Base-by-base conservation (phyloP, 2,329 filamentous ascomycete species). In the Dactylonectria estremocensis region DNA sequence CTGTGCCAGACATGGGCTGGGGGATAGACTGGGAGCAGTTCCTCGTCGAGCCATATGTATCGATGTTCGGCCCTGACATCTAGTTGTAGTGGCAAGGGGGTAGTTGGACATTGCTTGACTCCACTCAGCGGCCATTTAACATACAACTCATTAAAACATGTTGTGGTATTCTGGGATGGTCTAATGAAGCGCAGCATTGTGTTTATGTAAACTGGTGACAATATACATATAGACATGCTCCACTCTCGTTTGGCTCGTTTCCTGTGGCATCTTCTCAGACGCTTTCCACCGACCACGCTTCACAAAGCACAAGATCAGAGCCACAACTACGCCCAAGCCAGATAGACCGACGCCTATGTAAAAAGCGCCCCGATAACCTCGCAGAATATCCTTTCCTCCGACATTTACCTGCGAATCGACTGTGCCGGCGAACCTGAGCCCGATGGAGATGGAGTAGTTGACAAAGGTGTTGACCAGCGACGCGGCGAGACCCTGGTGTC, bases 401-500 rank as follows among this genome's bases (percentile, higher is more conserved):
- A 72, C 45, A 55, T 77, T 77, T 0, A 80, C 72, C 11, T 78
- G 75, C 1, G 74, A 75, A 72, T 91, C 88, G 13, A 91, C 85
- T 0, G 88, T 91, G 0, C 89, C 89, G 0, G 89, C 89, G 45
- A 92, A 84, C 0, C 90, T 90, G 0, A 92, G 79, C 0, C 88
- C 89, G 13, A 92, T 77, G 1, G 87, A 88, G 45, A 92, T 91
- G 66, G 84, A 85, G 74, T 91, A 92, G 77, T 92, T 91, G 68
- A 91, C 86, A 43, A 90, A 81, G 0, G 89, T 91, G 62, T 85
- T 87, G 55, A 91, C 86, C 18, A 91, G 77, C 20, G 82, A 86
- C 31, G 79, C 81, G 6, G 78, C 81, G 13, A 83, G 77, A 18
- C 82, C 81, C 73, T 83, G 80, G 68, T 85, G 79, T 57, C 78